Conservation (phyloP, 2,329 filamentous ascomycete genomes). For the Sphaerulina vaccinii region DNA sequence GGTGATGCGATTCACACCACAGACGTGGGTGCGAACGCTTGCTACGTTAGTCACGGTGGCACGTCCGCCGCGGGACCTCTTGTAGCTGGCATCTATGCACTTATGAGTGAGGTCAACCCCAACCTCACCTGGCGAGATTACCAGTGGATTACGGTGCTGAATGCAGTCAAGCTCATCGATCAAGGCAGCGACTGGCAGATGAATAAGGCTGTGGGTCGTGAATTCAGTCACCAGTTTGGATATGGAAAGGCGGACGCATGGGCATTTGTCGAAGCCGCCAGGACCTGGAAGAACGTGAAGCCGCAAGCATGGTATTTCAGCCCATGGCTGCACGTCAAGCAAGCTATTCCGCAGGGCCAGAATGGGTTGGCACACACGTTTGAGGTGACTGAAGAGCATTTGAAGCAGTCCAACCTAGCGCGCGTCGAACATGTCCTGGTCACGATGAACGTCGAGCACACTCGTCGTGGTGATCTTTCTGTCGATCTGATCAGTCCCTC, state of each 20-base stretch:
- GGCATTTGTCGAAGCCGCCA: constrained; percentile 78
- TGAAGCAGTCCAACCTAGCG: constrained; percentile 78
- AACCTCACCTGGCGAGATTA: constrained; percentile 92
- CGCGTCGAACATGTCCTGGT: constrained; percentile 92
- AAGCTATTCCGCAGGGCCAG: constrained; percentile 79
- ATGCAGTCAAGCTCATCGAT: constrained; percentile 78
- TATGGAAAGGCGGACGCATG: constrained; percentile 95
- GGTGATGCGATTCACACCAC: constrained; percentile 93
- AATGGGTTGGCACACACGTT: constrained; percentile 77
- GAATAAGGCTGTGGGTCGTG: constrained; percentile 73
- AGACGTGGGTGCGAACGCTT: constrained; percentile 78
- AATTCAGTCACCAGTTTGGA: constrained; percentile 91
- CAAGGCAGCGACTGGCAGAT: constrained; percentile 74
- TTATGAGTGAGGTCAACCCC: constrained; percentile 79
- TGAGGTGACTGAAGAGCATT: constrained; percentile 76
- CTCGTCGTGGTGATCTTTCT: constrained; percentile 82
- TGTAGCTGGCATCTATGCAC: constrained; percentile 85
- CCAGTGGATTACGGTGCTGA: constrained; percentile 85
- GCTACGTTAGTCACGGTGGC: constrained; percentile 80
- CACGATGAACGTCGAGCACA: constrained; percentile 94
- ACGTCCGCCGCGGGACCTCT: constrained; percentile 94
- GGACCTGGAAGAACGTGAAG: constrained; percentile 83
- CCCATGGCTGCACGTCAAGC: constrained; percentile 88
- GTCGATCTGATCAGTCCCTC: constrained; percentile 86
- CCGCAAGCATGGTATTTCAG: constrained; percentile 94